Evolutionary conservation across 768 basidiomycete genomes (phyloP), one percentile per base, ranked within the genome.

Genomic region (Mycena haematopus): DNA sequence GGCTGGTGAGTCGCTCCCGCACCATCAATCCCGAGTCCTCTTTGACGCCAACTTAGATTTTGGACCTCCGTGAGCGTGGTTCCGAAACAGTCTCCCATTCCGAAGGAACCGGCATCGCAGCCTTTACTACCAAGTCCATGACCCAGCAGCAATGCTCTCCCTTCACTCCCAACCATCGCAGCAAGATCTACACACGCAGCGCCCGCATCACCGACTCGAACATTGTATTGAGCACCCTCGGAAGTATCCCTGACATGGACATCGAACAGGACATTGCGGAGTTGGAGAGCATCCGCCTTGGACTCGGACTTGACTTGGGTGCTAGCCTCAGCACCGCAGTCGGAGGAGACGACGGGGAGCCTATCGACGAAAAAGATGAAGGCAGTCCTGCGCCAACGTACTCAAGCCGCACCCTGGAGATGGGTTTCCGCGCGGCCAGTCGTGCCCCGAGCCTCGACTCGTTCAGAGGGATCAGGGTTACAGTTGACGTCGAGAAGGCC

Each of bases 51-150:
- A 9, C 27, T 21, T 50, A 90, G 89, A 92, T 93, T 72, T 84
- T 93, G 59, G 91, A 93, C 72, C 84, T 93, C 63, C 89, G 89
- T 27, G 89, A 93, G 71, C 87, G 91, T 60, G 90, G 91, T 44
- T 90, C 90, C 0, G 89, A 92, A 71, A 91, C 91, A 9, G 88
- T 87, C 21, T 82, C 85, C 2, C 87, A 90, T 70, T 92, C 89
- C 15, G 87, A 88, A 65, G 86, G 86, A n/a, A 86, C 85, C 14
- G 87, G 87, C 7, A 82, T 88, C 51, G 82, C 85, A 14, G 86
- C 85, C 2, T 89, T 88, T 62, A 86, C 86, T 24, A 86, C 87
- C 19, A 88, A 88, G 69, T 85, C 85, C 22, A 79, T 84, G 64
- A 77, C 82, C 46, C 79, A 86, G 70, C 61, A 71, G 71, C 80